Evolutionary conservation across 1,284 basidiomycete species (phyloP), one percentile per base, ranked within the genome.

Genomic region (Fomitopsis palustris): DNA sequence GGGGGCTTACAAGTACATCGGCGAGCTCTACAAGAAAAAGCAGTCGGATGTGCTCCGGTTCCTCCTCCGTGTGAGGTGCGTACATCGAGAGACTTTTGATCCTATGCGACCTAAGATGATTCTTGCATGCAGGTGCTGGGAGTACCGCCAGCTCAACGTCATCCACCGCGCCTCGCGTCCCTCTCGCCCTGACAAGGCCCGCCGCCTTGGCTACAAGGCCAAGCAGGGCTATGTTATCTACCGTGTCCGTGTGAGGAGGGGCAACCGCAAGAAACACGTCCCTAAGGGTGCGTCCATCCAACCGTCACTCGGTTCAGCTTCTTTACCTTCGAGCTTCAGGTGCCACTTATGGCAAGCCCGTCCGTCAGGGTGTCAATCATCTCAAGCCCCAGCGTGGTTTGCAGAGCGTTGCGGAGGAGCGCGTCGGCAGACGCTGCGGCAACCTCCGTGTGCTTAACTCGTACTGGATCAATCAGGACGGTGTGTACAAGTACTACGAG

Each of bases 181-280:
- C 60, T 98, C 96, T 58, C 93, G 97, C 75, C 97, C 96, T 59
- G 96, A 99, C 85, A 99, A 98, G 86, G 96, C 96, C 67, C 93
- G 96, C 77, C 92, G 96, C 69, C 84, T 99, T 64, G 96, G 96
- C 60, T 99, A 99, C 90, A 99, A 98, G 82, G 94, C 97, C 76
- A 99, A 99, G 87, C 97, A 99, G 81, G 97, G 97, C 72, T 99
- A 95, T 77, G 92, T 99, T 64, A 80, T 99, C 80, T 99, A 99
- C 85, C 95, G 97, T 70, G 83, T 99, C 71, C 94, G 96, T 69
- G 96, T 99, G 67, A 90, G 97, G 73, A 89, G 96, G 67, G 97
- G 97, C 77, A 98, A 98, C 88, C 90, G 97, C 81, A 99, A 99
- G 85, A 97, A 96, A 86, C 96, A 92, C 64, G 96, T 92, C 60